Percentiles rank a stretch among this genome's conserved stretches.
Conservation (phyloP, 768 basidiomycete genomes). For the Infundibulicybe gibba region DNA sequence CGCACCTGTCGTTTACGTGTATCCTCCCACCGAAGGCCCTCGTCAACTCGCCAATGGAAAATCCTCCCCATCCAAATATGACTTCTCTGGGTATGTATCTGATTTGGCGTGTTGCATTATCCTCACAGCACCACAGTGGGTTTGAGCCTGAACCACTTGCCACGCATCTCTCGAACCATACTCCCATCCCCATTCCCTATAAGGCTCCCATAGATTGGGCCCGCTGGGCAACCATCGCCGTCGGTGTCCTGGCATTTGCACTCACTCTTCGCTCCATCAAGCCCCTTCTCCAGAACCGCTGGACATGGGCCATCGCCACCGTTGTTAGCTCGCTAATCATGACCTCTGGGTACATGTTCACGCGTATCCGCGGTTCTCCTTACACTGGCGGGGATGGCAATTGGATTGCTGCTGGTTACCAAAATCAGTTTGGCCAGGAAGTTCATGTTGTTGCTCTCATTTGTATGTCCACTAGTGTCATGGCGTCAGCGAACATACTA, state of each 20-base stretch:
- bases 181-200: conserved; percentile 82
- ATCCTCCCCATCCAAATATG: conserved; percentile 60
- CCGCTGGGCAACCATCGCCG: conserved; percentile 42
- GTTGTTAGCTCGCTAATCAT: conserved; percentile 71
- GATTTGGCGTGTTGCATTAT: not conserved
- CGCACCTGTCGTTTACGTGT: conserved; percentile 82
- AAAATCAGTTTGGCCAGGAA: conserved; percentile 91
- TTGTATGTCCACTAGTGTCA: conserved; percentile 53
- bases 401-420: conserved; percentile 88
- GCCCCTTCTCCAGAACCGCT: conserved; percentile 66
- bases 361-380: conserved; percentile 81
- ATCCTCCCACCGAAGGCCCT: conserved; percentile 70
- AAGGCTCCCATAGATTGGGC: conserved; percentile 73
- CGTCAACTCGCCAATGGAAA: conserved; percentile 56
- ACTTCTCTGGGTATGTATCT: conserved; percentile 64
- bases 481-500: not conserved
- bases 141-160: conserved; percentile 80
- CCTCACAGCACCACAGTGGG: conserved; percentile 48
- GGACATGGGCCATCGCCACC: conserved; percentile 69
- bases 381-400: conserved; percentile 59
- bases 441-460: conserved; percentile 81
- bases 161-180: conserved; percentile 66
- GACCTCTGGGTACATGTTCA: conserved; percentile 96
- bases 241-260: conserved; percentile 42
- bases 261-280: conserved; percentile 57